A percentile compares a stretch with the other conserved stretches of the same genome.
Conservation (phyloP, 2,329 filamentous ascomycete genomes). For the Fusarium chlamydosporum region DNA sequence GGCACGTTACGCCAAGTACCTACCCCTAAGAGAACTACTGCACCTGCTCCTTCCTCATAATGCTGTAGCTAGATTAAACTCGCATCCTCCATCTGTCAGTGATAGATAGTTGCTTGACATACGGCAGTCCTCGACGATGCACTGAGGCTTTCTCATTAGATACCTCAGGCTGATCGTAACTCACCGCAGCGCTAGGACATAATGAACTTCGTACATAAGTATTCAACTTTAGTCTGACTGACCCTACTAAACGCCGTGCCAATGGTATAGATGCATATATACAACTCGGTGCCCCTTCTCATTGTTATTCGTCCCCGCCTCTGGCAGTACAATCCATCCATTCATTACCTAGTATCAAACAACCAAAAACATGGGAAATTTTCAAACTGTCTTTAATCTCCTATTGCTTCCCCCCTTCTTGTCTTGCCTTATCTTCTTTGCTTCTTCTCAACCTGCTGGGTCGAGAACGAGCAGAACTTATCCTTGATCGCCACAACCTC, state of each 20-base stretch:
- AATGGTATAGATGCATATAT: conserved; percentile 58
- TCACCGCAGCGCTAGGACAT: background rate
- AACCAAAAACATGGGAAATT: conserved; percentile 31
- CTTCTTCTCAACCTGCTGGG: conserved; percentile 69
- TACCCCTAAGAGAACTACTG: too few species aligned
- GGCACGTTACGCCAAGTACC: too few species aligned
- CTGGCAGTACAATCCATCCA: conserved; percentile 37
- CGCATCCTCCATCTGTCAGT: too few species aligned
- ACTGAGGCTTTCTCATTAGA: too few species aligned
- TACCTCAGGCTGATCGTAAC: background rate
- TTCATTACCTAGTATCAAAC: conserved; percentile 33
- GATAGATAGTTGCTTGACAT: too few species aligned
- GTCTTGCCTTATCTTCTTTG: conserved; percentile 56
- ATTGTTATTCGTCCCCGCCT: conserved; percentile 31
- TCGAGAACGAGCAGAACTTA: conserved; percentile 89
- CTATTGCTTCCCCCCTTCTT: conserved; percentile 1
- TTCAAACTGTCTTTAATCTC: conserved; percentile 39
- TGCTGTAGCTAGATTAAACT: too few species aligned
- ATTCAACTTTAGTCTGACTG: conserved; percentile 47
- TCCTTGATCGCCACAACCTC: conserved; percentile 98
- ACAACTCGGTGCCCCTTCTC: conserved; percentile 45
- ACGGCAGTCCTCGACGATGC: too few species aligned
- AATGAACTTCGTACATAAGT: conserved; percentile 36
- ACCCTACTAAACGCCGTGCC: conserved; percentile 55
- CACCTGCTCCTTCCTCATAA: too few species aligned